phyloP scores from a whole-genome alignment of 1,284 basidiomycete species.

The Boletellus deceptivus region DNA sequence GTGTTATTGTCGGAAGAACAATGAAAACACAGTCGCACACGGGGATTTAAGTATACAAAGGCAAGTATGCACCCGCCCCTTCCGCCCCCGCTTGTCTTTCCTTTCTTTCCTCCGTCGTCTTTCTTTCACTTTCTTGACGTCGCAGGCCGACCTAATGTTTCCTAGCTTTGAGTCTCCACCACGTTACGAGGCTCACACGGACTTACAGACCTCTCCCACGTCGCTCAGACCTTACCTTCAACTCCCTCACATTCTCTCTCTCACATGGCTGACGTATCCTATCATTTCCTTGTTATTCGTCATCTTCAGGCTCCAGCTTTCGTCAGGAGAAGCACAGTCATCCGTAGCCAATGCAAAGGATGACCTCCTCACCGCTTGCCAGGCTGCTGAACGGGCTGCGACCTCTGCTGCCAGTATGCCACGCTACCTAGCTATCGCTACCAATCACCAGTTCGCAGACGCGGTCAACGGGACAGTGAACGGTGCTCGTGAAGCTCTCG shows the following conservation, averaged over 20 bases:
- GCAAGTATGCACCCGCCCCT: slow-evolving; percentile 4
- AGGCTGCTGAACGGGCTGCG: slow-evolving; percentile 80
- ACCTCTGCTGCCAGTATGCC: slow-evolving; percentile 83
- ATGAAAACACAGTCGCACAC: slow-evolving; percentile 16
- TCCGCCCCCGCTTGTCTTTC: slow-evolving; percentile 10
- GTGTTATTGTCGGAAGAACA: slow-evolving; percentile 34
- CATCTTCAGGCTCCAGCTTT: slow-evolving; percentile 76
- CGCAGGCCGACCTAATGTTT: slow-evolving; percentile 50
- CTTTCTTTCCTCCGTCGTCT: slow-evolving; percentile 28
- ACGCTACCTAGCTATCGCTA: slow-evolving; percentile 79
- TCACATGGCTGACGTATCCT: slow-evolving; percentile 83
- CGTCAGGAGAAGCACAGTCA: slow-evolving; percentile 67
- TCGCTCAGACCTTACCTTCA: slow-evolving; percentile 79
- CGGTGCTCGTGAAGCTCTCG: slow-evolving; percentile 70
- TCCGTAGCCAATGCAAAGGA: slow-evolving; percentile 68
- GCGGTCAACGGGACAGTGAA: slow-evolving; percentile 78
- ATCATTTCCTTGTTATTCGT: slow-evolving; percentile 86
- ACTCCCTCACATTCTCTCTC: slow-evolving; percentile 76
- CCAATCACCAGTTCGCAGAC: slow-evolving; percentile 76
- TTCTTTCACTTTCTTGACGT: slow-evolving; percentile 33
- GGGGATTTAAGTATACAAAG: slow-evolving; percentile 25
- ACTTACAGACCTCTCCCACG: slow-evolving; percentile 37
- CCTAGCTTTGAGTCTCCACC: slow-evolving; percentile 48
- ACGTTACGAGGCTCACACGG: slow-evolving; percentile 49
- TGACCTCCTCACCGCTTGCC: slow-evolving; percentile 75